Conservation (phyloP, 352 stramenopile species). For the Globisporangium lucens region DNA sequence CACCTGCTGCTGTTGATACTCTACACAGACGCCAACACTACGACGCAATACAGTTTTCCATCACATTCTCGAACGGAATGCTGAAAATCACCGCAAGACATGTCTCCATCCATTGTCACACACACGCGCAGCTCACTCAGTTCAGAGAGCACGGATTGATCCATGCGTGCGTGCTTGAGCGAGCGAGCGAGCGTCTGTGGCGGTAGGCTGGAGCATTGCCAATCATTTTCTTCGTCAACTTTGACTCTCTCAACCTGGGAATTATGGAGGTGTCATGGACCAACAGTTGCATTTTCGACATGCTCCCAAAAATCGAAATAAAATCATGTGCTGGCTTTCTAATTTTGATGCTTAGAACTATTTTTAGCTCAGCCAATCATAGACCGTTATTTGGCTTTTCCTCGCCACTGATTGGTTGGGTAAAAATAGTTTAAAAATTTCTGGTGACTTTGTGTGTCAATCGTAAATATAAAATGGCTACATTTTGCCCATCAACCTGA, state of each 20-base stretch:
- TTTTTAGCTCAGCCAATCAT: constrained; percentile 11
- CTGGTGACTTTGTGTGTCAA: constrained; percentile 9
- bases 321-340: constrained; percentile 5
- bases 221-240: no score
- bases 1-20: not conserved
- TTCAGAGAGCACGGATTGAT: not conserved
- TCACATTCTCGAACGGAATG: not conserved
- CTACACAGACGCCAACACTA: not conserved
- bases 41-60: not conserved
- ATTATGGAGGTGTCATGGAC: no score
- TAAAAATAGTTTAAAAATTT: not conserved
- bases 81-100: not conserved
- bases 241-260: no score
- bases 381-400: not conserved
- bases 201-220: no score
- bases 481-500: constrained; percentile 1
- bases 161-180: not conserved
- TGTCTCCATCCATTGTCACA: not conserved
- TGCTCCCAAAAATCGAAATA: constrained; percentile 4
- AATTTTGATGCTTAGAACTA: not conserved
- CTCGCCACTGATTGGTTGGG: not conserved
- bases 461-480: constrained; percentile 4
- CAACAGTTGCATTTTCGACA: not conserved
- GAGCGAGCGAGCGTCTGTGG: no score
- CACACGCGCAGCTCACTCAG: no score